Evolutionary conservation across 306 rosid genomes (phyloP).

Genomic region (Vachellia collinsii): DNA sequence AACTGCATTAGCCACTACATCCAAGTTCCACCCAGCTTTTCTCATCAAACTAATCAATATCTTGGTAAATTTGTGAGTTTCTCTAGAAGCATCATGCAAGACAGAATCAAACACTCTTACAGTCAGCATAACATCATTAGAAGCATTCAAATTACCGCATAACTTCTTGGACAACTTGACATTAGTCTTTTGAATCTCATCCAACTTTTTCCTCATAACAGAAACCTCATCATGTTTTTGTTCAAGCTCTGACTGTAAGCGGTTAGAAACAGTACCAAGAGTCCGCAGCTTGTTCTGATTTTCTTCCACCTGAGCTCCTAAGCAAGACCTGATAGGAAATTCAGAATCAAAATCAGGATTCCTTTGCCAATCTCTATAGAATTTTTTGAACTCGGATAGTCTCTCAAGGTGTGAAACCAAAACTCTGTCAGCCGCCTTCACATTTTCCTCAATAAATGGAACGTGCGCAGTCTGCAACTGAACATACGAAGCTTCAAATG

Average conservation of each 20-base stretch:
- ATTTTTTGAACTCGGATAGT: constrained; percentile 73
- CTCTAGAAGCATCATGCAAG: constrained; percentile 77
- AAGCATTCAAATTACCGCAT: constrained; percentile 52
- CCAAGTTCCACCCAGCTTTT: constrained; percentile 93
- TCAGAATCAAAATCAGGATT: constrained; percentile 41
- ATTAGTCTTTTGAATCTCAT: constrained; percentile 66
- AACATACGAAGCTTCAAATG: constrained; percentile 89
- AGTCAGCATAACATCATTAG: constrained; percentile 74
- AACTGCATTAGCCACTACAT: constrained; percentile 73
- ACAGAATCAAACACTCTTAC: constrained; percentile 79
- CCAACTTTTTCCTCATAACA: constrained; percentile 56
- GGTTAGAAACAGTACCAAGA: constrained; percentile 84
- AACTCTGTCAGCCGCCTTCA: constrained; percentile 71
- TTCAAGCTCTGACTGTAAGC: constrained; percentile 78
- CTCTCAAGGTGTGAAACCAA: constrained; percentile 85
- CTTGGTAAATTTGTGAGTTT: constrained; percentile 68
- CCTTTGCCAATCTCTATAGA: constrained; percentile 42
- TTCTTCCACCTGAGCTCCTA: constrained; percentile 91
- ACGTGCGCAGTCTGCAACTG: constrained; percentile 91
- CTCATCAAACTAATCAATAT: constrained; percentile 84
- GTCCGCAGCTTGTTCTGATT: constrained; percentile 89
- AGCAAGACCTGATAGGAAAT: constrained; percentile 66
- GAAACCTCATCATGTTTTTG: constrained; percentile 77
- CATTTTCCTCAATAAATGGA: constrained; percentile 74
- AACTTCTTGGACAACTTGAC: constrained; percentile 62